Evolutionary conservation across 2,329 filamentous ascomycete genomes (phyloP).

Genomic region (Calonectria honghensis): DNA sequence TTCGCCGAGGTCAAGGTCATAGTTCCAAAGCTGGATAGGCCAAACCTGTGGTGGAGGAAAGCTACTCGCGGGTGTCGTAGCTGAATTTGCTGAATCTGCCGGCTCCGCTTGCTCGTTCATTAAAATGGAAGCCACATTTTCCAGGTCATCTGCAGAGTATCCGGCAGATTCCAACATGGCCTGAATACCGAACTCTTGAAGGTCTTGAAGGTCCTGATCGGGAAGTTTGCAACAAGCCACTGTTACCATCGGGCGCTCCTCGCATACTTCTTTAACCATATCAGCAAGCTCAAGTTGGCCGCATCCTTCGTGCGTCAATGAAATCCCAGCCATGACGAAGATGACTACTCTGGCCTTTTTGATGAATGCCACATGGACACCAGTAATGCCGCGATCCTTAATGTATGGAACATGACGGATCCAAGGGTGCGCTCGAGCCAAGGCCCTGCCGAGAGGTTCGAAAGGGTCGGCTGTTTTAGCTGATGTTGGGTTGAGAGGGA

Average conservation of each 20-base stretch:
- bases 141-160: slow-evolving; percentile 68
- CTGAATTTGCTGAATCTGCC: slow-evolving; percentile 14
- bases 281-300: slow-evolving; percentile 73
- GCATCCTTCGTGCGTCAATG: slow-evolving; percentile 64
- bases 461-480: slow-evolving; percentile 78
- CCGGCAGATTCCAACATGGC: slow-evolving; percentile 71
- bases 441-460: slow-evolving; percentile 79
- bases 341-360: slow-evolving; percentile 75
- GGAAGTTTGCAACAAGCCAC: slow-evolving; percentile 70
- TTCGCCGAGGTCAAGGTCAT: slow-evolving; percentile 62
- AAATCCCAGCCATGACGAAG: slow-evolving; percentile 74
- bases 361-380: slow-evolving; percentile 78
- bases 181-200: slow-evolving; percentile 66
- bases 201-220: slow-evolving; percentile 61
- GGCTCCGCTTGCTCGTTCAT: slow-evolving; percentile 64
- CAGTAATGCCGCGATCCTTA: slow-evolving; percentile 77
- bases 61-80: slow-evolving; percentile 35
- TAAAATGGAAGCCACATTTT: slow-evolving; percentile 70
- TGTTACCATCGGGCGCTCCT: slow-evolving; percentile 70
- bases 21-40: slow-evolving; percentile 64
- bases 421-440: slow-evolving; percentile 75
- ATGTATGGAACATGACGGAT: slow-evolving; percentile 85
- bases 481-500: slow-evolving; percentile 65
- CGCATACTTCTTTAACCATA: slow-evolving; percentile 64
- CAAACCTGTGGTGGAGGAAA: slow-evolving; percentile 60